A percentile compares a stretch with the other conserved stretches of the same genome.
phyloP scores from a whole-genome alignment of 352 stramenopile genomes.

The Globisporangium parvum region DNA sequence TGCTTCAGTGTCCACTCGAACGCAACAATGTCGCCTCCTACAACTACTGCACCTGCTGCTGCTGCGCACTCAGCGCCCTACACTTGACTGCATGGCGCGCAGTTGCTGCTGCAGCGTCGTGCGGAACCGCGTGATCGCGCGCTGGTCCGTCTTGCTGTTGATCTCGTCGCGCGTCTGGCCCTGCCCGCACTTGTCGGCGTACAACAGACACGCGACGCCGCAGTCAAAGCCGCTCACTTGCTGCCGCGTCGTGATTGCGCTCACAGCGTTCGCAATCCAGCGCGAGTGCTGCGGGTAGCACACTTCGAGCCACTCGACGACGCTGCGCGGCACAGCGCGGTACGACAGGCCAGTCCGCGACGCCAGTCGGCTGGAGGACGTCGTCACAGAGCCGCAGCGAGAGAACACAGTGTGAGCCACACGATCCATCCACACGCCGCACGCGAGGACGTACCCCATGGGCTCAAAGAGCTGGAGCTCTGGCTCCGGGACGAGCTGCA shows the following conservation, averaged over 20 bases:
- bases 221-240: slow-evolving; percentile 89
- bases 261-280: slow-evolving; percentile 55
- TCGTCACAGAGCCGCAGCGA: not conserved
- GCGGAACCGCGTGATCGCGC: slow-evolving; percentile 68
- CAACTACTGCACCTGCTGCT: no score
- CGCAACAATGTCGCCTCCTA: no score
- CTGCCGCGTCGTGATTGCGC: slow-evolving; percentile 77
- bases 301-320: slow-evolving; percentile 82
- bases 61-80: no score
- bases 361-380: slow-evolving; percentile 27
- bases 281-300: slow-evolving; percentile 59
- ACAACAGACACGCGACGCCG: slow-evolving; percentile 82
- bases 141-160: slow-evolving; percentile 52
- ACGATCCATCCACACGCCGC: not conserved
- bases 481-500: slow-evolving; percentile 56
- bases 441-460: slow-evolving; percentile 42
- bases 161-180: slow-evolving; percentile 55
- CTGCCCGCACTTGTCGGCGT: slow-evolving; percentile 79
- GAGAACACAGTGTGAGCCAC: not conserved
- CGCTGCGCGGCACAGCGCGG: slow-evolving; percentile 62
- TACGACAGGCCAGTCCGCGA: slow-evolving; percentile 61
- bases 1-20: no score
- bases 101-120: slow-evolving; percentile 41
- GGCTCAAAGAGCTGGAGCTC: slow-evolving; percentile 87
- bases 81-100: slow-evolving; percentile 5